Evolutionary conservation across 2,329 filamentous ascomycete genomes (phyloP), one percentile per base, ranked within the genome.

Genomic region (Coniochaeta sp.): DNA sequence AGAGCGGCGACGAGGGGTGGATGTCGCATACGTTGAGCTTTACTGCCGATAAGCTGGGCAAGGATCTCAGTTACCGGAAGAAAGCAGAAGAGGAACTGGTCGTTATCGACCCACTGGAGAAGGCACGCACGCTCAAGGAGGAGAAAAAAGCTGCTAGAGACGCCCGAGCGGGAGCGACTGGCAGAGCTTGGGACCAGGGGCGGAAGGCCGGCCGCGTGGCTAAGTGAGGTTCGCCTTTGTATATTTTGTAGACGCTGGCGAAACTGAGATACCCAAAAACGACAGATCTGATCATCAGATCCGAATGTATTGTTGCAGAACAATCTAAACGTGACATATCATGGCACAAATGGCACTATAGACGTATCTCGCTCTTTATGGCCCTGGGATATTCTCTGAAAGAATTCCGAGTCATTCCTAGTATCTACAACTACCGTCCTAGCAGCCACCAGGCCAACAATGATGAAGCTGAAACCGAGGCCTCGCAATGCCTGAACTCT

Each of bases 41-140:
- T 72, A 89, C 89, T 40, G 95, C 93, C 63, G 95, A 98, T 68
- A 89, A 88, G 64, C 75, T 97, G 6, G 95, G 95, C 22, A 98
- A 98, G 71, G 91, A 98, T 73, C 75, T 98, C 58, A 91, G 84
- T 58, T 96, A 95, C 82, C 91, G 93, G 70, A 88, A 86, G 74
- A 93, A 95, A 74, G 93, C 93, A 59, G 91, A 95, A 69, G 92
- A 97, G 61, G 91, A 97, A 68, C 74, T 96, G 50, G 85, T 96
- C 54, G 92, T 98, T 3, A 97, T 98, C 73, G 95, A 99, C 77
- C 93, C 93, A 1, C 79, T 91, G 60, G 91, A 93, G 72, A 91
- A 90, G 72, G 89, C 89, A 52, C 87, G 85, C 70, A 88, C 88
- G 42, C 78, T 96, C 42, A 81, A 85, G 69, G 84, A 87, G 62